Conservation (phyloP, 2,329 filamentous ascomycete genomes). For the Phaeosphaeriaceae sp. region DNA sequence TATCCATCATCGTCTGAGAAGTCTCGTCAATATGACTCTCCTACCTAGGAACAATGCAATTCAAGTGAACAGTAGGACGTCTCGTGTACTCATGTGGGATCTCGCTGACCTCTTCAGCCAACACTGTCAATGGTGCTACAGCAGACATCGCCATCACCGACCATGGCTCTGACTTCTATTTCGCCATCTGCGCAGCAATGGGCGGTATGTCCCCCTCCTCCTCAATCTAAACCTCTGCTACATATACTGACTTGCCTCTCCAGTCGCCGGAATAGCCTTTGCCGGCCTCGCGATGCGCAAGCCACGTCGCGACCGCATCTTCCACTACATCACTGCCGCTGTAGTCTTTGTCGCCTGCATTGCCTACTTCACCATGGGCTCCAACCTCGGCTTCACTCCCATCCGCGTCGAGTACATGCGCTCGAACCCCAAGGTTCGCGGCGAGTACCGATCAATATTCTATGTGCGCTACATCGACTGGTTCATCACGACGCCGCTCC, state of each 20-base stretch:
- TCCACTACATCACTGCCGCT: slow-evolving; percentile 69
- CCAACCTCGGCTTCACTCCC: slow-evolving; percentile 68
- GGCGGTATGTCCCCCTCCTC: slow-evolving; percentile 37
- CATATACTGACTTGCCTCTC: too few relatives aligned
- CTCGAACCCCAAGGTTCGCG: slow-evolving; percentile 53
- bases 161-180: slow-evolving; percentile 69
- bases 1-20: too few relatives aligned
- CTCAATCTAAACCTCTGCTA: too few relatives aligned
- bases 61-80: slow-evolving; percentile 19
- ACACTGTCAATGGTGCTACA: slow-evolving; percentile 53
- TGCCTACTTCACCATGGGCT: slow-evolving; percentile 72
- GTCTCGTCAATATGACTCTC: slow-evolving; percentile 10
- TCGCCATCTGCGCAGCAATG: slow-evolving; percentile 68
- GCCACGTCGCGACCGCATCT: slow-evolving; percentile 63
- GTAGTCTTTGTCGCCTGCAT: slow-evolving; percentile 67
- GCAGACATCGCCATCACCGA: slow-evolving; percentile 66
- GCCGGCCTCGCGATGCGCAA: slow-evolving; percentile 61
- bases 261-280: slow-evolving; percentile 59
- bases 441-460: slow-evolving; percentile 67
- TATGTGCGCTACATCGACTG: slow-evolving; percentile 72
- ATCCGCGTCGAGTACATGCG: slow-evolving; percentile 67
- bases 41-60: slow-evolving; percentile 30
- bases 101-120: slow-evolving; percentile 28
- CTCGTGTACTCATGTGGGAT: background rate
- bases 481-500: slow-evolving; percentile 69